A percentile compares a stretch with the other conserved stretches of the same genome.
phyloP scores from a whole-genome alignment of 306 rosid species.

The Datisca glomerata region DNA sequence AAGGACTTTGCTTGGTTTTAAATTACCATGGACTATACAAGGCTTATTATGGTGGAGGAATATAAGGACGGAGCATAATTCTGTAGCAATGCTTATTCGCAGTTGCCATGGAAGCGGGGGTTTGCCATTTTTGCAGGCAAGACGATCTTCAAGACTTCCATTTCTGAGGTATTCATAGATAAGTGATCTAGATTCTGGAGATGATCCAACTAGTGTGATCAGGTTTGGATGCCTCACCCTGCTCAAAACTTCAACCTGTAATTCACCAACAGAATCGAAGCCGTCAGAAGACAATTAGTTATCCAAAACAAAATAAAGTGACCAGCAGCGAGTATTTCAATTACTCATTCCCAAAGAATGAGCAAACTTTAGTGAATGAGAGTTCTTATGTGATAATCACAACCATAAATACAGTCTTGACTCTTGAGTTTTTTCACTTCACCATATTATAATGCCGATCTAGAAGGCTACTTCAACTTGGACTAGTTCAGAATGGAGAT shows the following conservation, averaged over 20 bases:
- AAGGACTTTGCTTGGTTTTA: slow-evolving; percentile 78
- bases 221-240: slow-evolving; percentile 80
- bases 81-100: slow-evolving; percentile 55
- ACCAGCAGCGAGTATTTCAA: too few relatives aligned
- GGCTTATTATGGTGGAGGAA: slow-evolving; percentile 74
- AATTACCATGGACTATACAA: slow-evolving; percentile 64
- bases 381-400: too few relatives aligned
- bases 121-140: slow-evolving; percentile 35
- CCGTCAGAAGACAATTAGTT: too few relatives aligned
- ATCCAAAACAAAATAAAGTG: too few relatives aligned
- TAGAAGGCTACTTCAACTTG: too few relatives aligned
- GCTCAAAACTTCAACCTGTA: slow-evolving; percentile 80
- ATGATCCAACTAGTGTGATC: slow-evolving; percentile 56
- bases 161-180: slow-evolving; percentile 70
- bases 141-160: slow-evolving; percentile 74
- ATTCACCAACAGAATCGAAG: slow-evolving; percentile 18
- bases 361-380: too few relatives aligned
- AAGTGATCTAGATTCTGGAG: slow-evolving; percentile 68
- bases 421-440: too few relatives aligned
- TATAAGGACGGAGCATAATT: slow-evolving; percentile 72
- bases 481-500: not conserved
- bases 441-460: too few relatives aligned
- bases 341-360: too few relatives aligned
- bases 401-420: too few relatives aligned
- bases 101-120: slow-evolving; percentile 72